phyloP scores from a whole-genome alignment of 768 basidiomycete genomes.

The Podaxis sp. region DNA sequence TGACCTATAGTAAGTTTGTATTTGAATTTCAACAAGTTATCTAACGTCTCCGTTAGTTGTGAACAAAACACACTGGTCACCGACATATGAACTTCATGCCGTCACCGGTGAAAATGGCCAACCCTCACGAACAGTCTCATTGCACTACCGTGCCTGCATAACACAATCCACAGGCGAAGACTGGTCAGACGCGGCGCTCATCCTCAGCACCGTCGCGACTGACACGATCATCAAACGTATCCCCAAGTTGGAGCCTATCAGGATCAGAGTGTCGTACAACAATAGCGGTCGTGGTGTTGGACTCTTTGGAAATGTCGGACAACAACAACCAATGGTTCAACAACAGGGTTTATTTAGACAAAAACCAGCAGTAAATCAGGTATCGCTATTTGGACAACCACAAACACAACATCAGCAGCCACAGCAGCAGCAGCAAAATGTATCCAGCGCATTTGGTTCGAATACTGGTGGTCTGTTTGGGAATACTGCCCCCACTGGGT shows the following conservation, averaged over 20 bases:
- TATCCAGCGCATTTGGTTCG: not conserved
- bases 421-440: too few species aligned
- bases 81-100: conserved; percentile 61
- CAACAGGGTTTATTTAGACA: conserved; percentile 7
- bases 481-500: not conserved
- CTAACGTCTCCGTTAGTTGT: conserved; percentile 40
- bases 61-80: conserved; percentile 47
- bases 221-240: conserved; percentile 34
- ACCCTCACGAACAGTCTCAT: conserved; percentile 40
- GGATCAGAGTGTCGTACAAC: conserved; percentile 24
- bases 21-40: not conserved
- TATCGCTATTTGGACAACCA: too few species aligned
- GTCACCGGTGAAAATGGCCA: conserved; percentile 40
- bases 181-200: conserved; percentile 51
- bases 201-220: conserved; percentile 49
- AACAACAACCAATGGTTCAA: conserved; percentile 14
- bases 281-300: not conserved
- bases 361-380: too few species aligned
- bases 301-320: not conserved
- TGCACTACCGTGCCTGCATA: conserved; percentile 53
- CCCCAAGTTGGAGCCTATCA: conserved; percentile 32
- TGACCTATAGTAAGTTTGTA: conserved; percentile 50
- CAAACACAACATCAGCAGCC: too few species aligned
- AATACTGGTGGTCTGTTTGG: not conserved
- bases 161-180: conserved; percentile 60